phyloP scores from a whole-genome alignment of 108 stramenopile species.

The Poteriospumella lacustris region DNA sequence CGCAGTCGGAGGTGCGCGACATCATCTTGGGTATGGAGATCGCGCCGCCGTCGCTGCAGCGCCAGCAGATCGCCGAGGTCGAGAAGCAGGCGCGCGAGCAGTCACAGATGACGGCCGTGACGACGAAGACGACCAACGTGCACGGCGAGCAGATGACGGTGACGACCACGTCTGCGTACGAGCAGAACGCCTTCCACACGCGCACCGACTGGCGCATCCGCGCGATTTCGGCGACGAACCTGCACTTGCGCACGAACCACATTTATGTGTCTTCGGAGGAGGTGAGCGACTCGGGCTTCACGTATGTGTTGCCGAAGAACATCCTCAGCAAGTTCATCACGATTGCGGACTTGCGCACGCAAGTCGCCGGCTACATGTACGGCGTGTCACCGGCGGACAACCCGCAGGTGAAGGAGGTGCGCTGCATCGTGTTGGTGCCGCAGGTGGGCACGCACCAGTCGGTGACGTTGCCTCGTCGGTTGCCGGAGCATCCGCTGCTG shows the following conservation, averaged over 20 bases:
- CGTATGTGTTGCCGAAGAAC: conserved; percentile 98
- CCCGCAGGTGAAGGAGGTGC: conserved; percentile 90
- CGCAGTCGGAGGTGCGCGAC: conserved; percentile 96
- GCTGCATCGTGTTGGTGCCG: conserved; percentile 91
- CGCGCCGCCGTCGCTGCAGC: conserved; percentile 92
- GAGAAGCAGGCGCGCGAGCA: conserved; percentile 94
- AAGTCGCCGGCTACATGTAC: conserved; percentile 93
- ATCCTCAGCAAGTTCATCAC: conserved; percentile 92
- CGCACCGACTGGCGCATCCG: conserved; percentile 97
- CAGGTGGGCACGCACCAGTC: conserved; percentile 95
- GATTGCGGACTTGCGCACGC: conserved; percentile 87
- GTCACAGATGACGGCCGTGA: conserved; percentile 89
- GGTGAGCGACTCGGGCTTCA: conserved; percentile 86
- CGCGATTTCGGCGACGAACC: conserved; percentile 96
- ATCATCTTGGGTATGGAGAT: conserved; percentile 99
- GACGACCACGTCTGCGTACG: conserved; percentile 94
- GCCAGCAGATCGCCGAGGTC: conserved; percentile 98
- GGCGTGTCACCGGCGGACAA: conserved; percentile 92
- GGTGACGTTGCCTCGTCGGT: conserved; percentile 81
- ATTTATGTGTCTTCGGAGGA: conserved; percentile 95
- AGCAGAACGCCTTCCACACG: conserved; percentile 91
- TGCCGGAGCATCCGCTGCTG: conserved; percentile 81
- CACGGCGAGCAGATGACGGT: conserved; percentile 98
- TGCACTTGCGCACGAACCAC: conserved; percentile 94
- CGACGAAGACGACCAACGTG: conserved; percentile 95